A percentile compares a stretch with the other conserved stretches of the same genome.
These are phyloP conservation scores for Nicotiana sylvestris DNA, from an alignment of 257 asterid species.

Conservation along the genomic window DNA sequence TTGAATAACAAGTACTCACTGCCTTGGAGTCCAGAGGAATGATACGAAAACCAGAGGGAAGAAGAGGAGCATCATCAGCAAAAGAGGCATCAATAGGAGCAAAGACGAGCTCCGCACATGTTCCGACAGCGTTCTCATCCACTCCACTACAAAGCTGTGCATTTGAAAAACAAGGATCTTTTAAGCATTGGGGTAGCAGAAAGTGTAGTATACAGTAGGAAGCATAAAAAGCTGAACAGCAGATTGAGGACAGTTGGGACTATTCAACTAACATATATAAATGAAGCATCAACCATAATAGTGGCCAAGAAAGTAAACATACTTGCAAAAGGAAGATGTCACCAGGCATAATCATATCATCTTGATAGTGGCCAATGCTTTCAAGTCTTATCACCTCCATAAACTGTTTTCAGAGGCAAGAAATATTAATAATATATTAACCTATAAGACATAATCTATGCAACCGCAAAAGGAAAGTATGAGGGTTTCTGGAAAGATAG, in stretches of 20 bases:
- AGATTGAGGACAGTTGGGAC: not conserved
- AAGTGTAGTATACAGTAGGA: not conserved
- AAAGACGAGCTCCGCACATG: conserved; percentile 80
- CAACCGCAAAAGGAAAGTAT: not conserved
- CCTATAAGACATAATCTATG: not conserved
- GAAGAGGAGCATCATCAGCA: conserved; percentile 95
- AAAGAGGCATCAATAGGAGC: conserved; percentile 97
- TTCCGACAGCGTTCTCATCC: conserved; percentile 77
- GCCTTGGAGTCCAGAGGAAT: conserved; percentile 75
- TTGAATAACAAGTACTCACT: conserved; percentile 26
- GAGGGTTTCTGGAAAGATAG: not conserved
- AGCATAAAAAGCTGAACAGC: not conserved
- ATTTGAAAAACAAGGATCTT: conserved; percentile 7
- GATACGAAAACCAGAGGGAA: conserved; percentile 96
- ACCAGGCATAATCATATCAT: conserved; percentile 70
- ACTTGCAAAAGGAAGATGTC: conserved; percentile 95
- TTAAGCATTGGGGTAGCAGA: not conserved
- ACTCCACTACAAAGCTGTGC: conserved; percentile 88
- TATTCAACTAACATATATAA: not conserved
- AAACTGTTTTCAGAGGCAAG: conserved; percentile 42
- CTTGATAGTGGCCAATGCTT: conserved; percentile 64
- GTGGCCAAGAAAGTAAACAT: not conserved
- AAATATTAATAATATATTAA: not conserved
- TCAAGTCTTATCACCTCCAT: conserved; percentile 98
- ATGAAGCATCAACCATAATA: not conserved